Base-by-base conservation (phyloP, 371 early-diverging fungal genomes). In the Syncephalastrum racemosum region DNA sequence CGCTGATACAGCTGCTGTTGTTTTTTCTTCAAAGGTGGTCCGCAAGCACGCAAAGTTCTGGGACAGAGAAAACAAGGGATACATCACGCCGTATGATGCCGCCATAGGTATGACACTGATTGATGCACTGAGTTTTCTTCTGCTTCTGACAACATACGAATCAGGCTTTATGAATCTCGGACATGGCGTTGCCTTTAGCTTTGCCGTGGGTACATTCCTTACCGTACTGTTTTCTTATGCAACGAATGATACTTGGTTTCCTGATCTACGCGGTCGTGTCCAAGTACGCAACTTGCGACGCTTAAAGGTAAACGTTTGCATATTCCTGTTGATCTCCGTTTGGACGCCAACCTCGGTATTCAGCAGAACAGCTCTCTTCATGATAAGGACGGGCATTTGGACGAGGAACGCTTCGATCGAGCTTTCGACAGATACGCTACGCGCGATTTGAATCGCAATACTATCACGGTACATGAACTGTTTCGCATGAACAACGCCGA, bases 391-490 rank as follows among this genome's bases (percentile, higher is more conserved):
- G 76, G 75, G 2, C 25, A 63, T 0, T 71, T 75, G 53, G 59
- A 61, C 20, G 42, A 53, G 36, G 64, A 75, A 7, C 60, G 56
- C 16, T 75, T 71, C 46, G 67, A 75, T 19, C 25, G 8, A 13
- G 39, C 71, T 15, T 71, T 71, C 50, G 39, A 58, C 4, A 69
- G 65, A 43, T 66, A 75, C 50, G 71, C 72, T 19, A 59, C 62
- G 52, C 56, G 61, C 10, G 67, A 75, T 48, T 25, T 58, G 8
- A 58, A 62, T 50, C 68, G 70, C 20, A 57, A 66, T 10, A 62
- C 66, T 3, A 71, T 75, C 36, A 64, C 63, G 1, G n/a, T 75
- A 8, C 22, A 50, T 3, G 75, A 71, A 51, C 43, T 75, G 1
- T 43, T 70, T 10, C 50, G 55, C 44, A 64, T 68, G 73, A 69